phyloP scores from a whole-genome alignment of 139 green algal genomes.

The Coelastrella sp. region DNA sequence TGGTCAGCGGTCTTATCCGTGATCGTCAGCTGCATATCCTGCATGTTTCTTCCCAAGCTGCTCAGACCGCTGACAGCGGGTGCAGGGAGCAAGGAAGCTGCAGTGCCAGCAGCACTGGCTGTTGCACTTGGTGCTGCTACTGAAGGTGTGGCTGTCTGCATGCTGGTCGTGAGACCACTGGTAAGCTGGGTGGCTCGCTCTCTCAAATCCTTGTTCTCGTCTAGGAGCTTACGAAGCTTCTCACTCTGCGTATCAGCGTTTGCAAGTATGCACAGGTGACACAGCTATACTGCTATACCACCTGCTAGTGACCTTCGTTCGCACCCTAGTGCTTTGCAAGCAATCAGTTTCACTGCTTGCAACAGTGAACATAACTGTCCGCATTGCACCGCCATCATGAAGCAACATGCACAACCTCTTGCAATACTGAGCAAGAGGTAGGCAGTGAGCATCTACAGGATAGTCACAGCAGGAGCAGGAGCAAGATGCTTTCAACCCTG shows the following conservation, averaged over 20 bases:
- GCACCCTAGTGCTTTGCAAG: too few species aligned
- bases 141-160: background rate
- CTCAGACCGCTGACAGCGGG: conserved; percentile 7
- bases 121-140: background rate
- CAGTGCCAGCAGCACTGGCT: background rate
- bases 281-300: too few species aligned
- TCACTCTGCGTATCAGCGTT: background rate
- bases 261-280: too few species aligned
- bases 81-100: background rate
- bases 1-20: background rate
- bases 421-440: too few species aligned
- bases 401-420: too few species aligned
- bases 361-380: too few species aligned
- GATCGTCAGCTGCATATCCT: background rate
- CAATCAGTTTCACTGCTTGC: too few species aligned
- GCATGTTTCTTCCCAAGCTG: background rate
- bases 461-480: too few species aligned
- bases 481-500: too few species aligned
- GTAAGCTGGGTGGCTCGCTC: background rate
- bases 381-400: too few species aligned
- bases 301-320: too few species aligned
- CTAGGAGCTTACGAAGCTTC: background rate
- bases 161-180: background rate
- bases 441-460: too few species aligned
- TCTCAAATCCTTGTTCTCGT: background rate